phyloP scores from a whole-genome alignment of 179 eudicot genomes.

The Gypsophila paniculata region DNA sequence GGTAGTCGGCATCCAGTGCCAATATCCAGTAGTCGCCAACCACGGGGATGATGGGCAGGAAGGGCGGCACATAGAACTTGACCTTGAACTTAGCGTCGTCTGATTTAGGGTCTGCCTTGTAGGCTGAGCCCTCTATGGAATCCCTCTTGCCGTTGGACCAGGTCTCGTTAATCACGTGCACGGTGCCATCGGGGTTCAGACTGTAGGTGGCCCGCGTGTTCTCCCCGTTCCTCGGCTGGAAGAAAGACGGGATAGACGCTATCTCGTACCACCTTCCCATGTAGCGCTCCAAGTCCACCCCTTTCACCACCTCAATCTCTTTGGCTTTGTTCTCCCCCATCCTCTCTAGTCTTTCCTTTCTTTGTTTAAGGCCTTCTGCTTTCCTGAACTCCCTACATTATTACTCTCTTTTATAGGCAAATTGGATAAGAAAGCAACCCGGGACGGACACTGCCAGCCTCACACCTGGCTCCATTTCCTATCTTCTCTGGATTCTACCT shows the following conservation, averaged over 20 bases:
- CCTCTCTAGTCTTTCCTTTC: not conserved
- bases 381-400: not conserved
- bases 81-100: constrained; percentile 95
- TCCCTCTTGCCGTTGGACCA: constrained; percentile 65
- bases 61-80: constrained; percentile 83
- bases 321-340: constrained; percentile 38
- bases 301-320: constrained; percentile 69
- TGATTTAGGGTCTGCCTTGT: constrained; percentile 56
- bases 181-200: constrained; percentile 56
- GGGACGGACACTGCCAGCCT: not conserved
- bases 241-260: constrained; percentile 65
- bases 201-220: constrained; percentile 83
- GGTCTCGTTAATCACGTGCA: constrained; percentile 78
- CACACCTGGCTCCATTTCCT: not conserved
- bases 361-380: not conserved
- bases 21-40: constrained; percentile 81
- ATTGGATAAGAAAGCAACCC: too few species aligned
- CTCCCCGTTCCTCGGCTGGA: constrained; percentile 69
- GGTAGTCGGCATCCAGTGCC: constrained; percentile 62
- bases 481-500: not conserved
- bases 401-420: not conserved
- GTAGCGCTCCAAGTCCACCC: constrained; percentile 59
- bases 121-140: constrained; percentile 73
- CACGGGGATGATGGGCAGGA: constrained; percentile 75
- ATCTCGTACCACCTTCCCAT: constrained; percentile 99